These are phyloP conservation scores for Hydnum rufescens DNA, from an alignment of 768 basidiomycete species.

Conservation along the genomic window DNA sequence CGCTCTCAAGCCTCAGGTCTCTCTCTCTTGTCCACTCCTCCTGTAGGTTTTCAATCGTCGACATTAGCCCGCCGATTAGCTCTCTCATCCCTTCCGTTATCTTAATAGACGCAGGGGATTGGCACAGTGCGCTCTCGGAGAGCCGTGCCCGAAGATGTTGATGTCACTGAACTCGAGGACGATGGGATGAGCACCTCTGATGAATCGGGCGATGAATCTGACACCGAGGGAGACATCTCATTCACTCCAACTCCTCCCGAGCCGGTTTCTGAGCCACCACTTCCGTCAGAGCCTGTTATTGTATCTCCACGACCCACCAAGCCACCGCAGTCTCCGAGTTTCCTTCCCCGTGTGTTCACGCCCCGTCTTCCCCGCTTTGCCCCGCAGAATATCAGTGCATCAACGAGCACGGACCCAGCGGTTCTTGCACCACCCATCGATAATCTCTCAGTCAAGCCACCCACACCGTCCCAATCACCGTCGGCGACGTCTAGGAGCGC, in stretches of 20 bases:
- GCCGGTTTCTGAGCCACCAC: background rate
- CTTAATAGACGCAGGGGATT: constrained; percentile 55
- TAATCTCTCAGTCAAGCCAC: background rate
- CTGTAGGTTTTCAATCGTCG: constrained; percentile 29
- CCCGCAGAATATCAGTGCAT: background rate
- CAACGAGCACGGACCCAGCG: too few species aligned
- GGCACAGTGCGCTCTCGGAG: constrained; percentile 58
- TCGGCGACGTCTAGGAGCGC: background rate
- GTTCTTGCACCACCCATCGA: too few species aligned
- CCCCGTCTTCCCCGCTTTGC: constrained; percentile 4
- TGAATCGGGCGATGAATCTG: constrained; percentile 21
- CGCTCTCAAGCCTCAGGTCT: constrained; percentile 31
- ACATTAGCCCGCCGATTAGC: background rate
- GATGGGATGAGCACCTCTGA: constrained; percentile 54
- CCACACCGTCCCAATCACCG: background rate
- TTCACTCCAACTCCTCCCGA: too few species aligned
- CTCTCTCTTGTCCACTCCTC: constrained; percentile 54
- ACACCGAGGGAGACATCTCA: too few species aligned
- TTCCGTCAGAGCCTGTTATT: background rate
- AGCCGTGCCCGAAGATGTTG: constrained; percentile 7
- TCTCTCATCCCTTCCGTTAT: background rate
- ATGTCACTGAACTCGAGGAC: constrained; percentile 41
- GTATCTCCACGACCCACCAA: constrained; percentile 3
- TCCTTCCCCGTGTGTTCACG: background rate
- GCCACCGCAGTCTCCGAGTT: constrained; percentile 2